phyloP scores from a whole-genome alignment of 352 stramenopile species.

The Phytophthora podocarpi region DNA sequence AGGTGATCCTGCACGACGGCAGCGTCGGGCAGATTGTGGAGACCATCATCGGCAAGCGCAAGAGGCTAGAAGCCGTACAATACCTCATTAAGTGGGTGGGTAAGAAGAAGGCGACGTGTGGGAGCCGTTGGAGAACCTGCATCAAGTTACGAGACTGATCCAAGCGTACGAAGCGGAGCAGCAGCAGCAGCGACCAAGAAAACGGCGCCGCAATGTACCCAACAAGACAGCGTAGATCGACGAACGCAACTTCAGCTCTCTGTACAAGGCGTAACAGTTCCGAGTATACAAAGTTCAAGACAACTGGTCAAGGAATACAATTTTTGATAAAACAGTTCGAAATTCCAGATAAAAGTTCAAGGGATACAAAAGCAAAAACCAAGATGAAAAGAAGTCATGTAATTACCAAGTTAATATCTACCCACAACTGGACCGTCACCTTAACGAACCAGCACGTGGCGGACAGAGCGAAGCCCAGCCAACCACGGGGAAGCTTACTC shows the following conservation, averaged over 20 bases:
- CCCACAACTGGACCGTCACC: neutral
- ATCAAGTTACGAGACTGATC: conserved; percentile 4
- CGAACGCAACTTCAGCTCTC: too few species aligned
- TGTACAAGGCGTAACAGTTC: too few species aligned
- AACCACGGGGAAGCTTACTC: conserved; percentile 3
- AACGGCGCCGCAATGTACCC: neutral
- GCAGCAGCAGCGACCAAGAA: neutral
- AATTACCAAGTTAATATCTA: conserved; percentile 7
- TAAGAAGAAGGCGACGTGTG: conserved; percentile 1
- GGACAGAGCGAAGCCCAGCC: neutral
- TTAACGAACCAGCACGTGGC: neutral
- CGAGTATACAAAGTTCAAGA: neutral
- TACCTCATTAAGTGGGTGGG: conserved; percentile 14
- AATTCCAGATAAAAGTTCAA: neutral
- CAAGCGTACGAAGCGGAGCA: neutral
- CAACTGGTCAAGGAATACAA: too few species aligned
- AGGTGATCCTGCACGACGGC: conserved; percentile 1
- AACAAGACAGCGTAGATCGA: too few species aligned
- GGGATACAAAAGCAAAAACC: neutral
- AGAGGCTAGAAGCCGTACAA: neutral
- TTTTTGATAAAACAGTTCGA: too few species aligned
- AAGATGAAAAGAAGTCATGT: conserved; percentile 4
- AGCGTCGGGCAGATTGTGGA: conserved; percentile 5
- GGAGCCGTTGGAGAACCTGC: conserved; percentile 3
- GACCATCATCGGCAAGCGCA: neutral